Conservation (phyloP, 257 asterid species). For the Gentiana dahurica region DNA sequence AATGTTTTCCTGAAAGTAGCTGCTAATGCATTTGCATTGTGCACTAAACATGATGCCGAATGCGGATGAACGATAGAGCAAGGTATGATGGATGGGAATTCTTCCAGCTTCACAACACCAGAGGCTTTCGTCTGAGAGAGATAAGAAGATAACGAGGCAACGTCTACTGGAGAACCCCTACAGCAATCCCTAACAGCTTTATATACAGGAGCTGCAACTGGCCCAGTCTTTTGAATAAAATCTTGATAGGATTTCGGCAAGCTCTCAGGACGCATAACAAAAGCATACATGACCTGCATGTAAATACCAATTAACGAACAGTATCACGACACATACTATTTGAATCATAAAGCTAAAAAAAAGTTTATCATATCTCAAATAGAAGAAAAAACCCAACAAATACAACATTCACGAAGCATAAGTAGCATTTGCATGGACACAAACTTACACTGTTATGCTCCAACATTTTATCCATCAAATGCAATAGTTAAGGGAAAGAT, state of each 20-base stretch:
- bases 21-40: constrained; percentile 65
- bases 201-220: constrained; percentile 92
- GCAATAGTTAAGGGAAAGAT: background rate
- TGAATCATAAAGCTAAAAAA: background rate
- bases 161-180: constrained; percentile 83
- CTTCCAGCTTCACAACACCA: constrained; percentile 45
- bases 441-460: too few relatives aligned
- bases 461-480: too few relatives aligned
- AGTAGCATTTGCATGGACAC: too few relatives aligned
- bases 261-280: constrained; percentile 99
- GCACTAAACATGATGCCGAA: constrained; percentile 66
- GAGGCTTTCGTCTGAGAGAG: constrained; percentile 42
- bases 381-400: background rate
- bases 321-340: background rate
- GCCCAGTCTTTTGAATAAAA: constrained; percentile 98
- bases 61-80: constrained; percentile 88
- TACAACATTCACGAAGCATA: background rate
- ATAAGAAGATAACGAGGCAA: constrained; percentile 54
- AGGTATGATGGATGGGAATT: constrained; percentile 70
- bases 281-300: constrained; percentile 90
- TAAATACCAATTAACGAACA: constrained; percentile 2
- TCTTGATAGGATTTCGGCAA: constrained; percentile 94
- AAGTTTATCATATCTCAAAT: constrained; percentile 5
- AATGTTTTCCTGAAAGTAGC: constrained; percentile 94
- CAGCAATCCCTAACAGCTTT: constrained; percentile 96